phyloP scores from a whole-genome alignment of 305 asterid genomes.

The Solanum aculeatissimum region DNA sequence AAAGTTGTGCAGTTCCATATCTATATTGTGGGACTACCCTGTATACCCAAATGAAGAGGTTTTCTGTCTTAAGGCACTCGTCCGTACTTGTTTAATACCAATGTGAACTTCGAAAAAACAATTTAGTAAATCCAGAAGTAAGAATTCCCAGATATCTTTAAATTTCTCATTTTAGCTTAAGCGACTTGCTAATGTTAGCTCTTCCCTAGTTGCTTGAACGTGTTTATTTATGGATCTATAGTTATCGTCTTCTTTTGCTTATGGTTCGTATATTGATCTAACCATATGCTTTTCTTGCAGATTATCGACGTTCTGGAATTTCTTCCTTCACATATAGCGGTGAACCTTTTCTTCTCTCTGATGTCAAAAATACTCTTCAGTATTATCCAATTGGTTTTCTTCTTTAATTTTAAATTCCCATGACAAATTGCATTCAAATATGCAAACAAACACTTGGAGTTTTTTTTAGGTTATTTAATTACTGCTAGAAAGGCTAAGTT shows the following conservation, averaged over 20 bases:
- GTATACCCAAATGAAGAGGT: not conserved
- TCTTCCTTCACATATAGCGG: conserved; percentile 90
- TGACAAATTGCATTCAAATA: not conserved
- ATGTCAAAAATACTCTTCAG: not conserved
- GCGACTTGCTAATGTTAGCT: not conserved
- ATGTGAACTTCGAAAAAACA: not conserved
- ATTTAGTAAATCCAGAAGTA: not conserved
- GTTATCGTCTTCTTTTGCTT: not conserved
- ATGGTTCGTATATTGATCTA: not conserved
- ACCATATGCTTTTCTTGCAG: conserved; percentile 37
- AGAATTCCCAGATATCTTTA: not conserved
- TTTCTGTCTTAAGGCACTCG: not conserved
- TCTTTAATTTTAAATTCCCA: not conserved
- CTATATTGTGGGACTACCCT: not conserved
- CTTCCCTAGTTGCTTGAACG: not conserved
- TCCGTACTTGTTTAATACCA: not conserved
- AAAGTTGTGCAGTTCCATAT: not conserved
- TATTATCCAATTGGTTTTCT: not conserved
- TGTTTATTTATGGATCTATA: not conserved
- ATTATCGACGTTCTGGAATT: conserved; percentile 87
- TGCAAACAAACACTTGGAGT: not conserved
- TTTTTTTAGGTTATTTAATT: not conserved
- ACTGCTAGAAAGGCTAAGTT: not conserved
- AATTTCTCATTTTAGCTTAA: not conserved
- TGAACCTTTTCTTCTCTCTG: conserved; percentile 19